Conservation (phyloP, 169 alveolate genomes). For the Plasmodium malariae region DNA sequence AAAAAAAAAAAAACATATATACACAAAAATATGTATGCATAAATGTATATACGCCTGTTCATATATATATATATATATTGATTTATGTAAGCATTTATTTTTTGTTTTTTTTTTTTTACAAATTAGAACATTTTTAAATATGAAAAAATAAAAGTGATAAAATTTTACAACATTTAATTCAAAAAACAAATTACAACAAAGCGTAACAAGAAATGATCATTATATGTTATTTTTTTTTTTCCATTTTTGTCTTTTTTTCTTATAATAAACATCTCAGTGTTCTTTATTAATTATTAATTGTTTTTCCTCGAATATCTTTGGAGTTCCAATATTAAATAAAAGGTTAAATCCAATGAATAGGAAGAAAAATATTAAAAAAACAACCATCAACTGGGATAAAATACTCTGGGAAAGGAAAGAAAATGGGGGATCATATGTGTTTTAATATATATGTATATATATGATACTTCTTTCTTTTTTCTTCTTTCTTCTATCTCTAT, state of each 20-base stretch:
- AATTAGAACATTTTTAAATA: constrained; percentile 48
- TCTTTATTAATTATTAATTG: constrained; percentile 75
- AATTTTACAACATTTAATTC: constrained; percentile 45
- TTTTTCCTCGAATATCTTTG: constrained; percentile 67
- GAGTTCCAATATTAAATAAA: constrained; percentile 56
- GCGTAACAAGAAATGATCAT: constrained; percentile 7
- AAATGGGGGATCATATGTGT: background rate
- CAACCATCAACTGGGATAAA: constrained; percentile 50
- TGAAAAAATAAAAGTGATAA: constrained; percentile 9
- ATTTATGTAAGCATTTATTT: background rate
- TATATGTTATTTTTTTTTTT: constrained; percentile 11
- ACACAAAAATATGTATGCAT: background rate
- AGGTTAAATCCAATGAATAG: constrained; percentile 58
- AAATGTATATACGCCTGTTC: background rate
- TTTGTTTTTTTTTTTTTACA: constrained; percentile 1
- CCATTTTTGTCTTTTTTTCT: background rate
- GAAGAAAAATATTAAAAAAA: constrained; percentile 53
- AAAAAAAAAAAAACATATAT: constrained; percentile 17
- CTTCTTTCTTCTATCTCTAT: no score
- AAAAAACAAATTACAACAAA: constrained; percentile 49
- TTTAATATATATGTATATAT: background rate
- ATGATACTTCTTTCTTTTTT: background rate
- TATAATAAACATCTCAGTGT: constrained; percentile 30
- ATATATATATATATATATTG: constrained; percentile 2
- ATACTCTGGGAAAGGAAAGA: constrained; percentile 14